Evolutionary conservation across 163 green algal species (phyloP), one percentile per base, ranked within the genome.

Genomic region (Scenedesmus sp.): DNA sequence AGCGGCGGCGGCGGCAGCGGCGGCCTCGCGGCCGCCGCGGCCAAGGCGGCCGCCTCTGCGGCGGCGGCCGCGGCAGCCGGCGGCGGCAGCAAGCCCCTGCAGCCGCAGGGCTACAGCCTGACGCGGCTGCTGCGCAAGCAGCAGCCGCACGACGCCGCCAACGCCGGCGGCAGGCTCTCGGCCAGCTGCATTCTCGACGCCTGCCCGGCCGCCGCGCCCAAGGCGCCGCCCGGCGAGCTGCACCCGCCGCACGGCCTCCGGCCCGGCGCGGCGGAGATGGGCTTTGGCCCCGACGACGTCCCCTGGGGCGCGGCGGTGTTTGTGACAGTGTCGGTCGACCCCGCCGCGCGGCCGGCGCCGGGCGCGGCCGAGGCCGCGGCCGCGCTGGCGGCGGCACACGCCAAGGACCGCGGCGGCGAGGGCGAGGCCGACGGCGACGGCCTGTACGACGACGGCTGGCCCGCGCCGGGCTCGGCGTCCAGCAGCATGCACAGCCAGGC

Each of bases 101-200:
- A 70, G 70, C 70, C 70, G 60, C 73, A 74, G 39, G 60, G 60
- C 9, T 74, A 66, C 48, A 74, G 47, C 42, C 36, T 70, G 3
- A 51, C 31, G 3, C 44, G 57, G 34, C 34, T 70, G 60, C 20
- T 60, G 33, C 33, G 60, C 1, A 20, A 39, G 24, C 36, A 57
- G 53, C 67, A 66, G 66, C 53, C 64, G 51, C 33, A 57, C 10
- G 24, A 64, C 28, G 20, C 29, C 56, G 51, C 51, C 42, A 57
- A 51, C 53, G 56, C 42, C 56, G 56, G 70, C 42, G 54, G 63
- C 7, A 53, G 63, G n/a, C 31, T 72, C 2, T 4, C 31, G 44
- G 71, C 58, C 14, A 80, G 45, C 29, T 80, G 71, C 71, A 63
- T 80, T 26, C 14, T 80, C 14, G 71, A 80, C 50, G 71, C 71